Base-by-base conservation (phyloP, 208 protist genomes). In the Trypanosoma avium region DNA sequence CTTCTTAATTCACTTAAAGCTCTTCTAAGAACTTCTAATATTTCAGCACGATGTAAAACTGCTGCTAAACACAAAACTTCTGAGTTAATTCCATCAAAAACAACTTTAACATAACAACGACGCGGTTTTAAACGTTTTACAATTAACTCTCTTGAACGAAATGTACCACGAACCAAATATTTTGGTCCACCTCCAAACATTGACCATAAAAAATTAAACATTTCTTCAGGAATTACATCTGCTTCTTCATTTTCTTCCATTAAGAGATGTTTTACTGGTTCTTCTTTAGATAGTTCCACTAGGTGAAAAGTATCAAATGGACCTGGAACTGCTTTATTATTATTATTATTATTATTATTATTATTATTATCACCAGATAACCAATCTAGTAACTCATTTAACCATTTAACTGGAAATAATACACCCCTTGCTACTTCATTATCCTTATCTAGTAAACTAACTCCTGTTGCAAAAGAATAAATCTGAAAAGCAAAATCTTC, bases 121-220 rank as follows among this genome's bases (percentile, higher is more conserved):
- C 2, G 13, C 15, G 66, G 66, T 15, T 35, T 22, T 26, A 72
- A 73, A 38, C 46, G 38, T 8, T 55, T 45, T 4, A 77, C 50
- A 24, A 82, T 80, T 5, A 38, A 7, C 21, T 73, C 35, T 9
- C 61, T 67, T 42, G 77, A 62, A 35, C 72, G 24, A 63, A 91
- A 91, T 24, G 35, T 22, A 33, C 80, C 88, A 38, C 75, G 79
- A 26, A 77, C 54, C 12, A 77, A 61, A 67, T 88, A 89, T 67
- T 83, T 81, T 29, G 84, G 82, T 0, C 88, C 88, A 13, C 75
- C 53, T 12, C 82, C 88, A 52, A 94, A 94, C 32, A 73, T 63
- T 30, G 62, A 57, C 42, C 66, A 74, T 24, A 89, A 59, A 21
- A 76, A 68, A 43, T 89, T 70, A 61, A 86, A 94, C 8, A 94